Evolutionary conservation across 139 green algal species (phyloP).

Genomic region (Chlorella sp.): DNA sequence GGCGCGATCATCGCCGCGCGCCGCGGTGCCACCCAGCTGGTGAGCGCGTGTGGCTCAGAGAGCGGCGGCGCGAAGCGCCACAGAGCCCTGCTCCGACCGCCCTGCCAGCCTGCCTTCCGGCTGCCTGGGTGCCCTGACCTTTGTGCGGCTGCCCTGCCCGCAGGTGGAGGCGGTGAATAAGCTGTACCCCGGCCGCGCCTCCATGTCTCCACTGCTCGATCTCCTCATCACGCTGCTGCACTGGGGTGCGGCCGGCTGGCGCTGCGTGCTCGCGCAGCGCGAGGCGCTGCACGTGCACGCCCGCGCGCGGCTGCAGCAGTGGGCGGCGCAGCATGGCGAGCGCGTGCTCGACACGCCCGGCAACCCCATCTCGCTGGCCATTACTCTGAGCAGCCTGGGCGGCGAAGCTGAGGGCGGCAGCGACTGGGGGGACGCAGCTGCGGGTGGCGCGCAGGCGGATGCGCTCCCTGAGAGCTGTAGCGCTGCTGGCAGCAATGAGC

Average conservation of each 20-base stretch:
- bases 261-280: conserved; percentile 63
- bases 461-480: too few relatives aligned
- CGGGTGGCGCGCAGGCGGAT: too few relatives aligned
- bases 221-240: conserved; percentile 94
- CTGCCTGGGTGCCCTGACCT: not conserved
- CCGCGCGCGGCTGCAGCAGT: conserved; percentile 26
- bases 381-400: conserved; percentile 69
- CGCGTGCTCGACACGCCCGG: conserved; percentile 76
- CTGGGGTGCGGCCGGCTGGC: conserved; percentile 68
- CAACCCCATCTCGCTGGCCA: conserved; percentile 91
- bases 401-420: too few relatives aligned
- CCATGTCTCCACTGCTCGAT: conserved; percentile 78
- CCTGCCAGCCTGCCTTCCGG: not conserved
- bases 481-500: too few relatives aligned
- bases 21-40: conserved; percentile 7
- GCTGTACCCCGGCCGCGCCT: conserved; percentile 84
- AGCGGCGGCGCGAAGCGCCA: not conserved
- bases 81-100: not conserved
- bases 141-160: not conserved
- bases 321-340: conserved; percentile 62
- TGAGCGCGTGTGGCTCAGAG: not conserved
- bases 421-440: too few relatives aligned
- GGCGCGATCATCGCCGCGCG: conserved; percentile 69
- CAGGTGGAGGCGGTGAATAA: conserved; percentile 76
- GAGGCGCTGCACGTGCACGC: conserved; percentile 61